Evolutionary conservation across 352 stramenopile genomes (phyloP), one percentile per base, ranked within the genome.

Genomic region (Globisporangium perplexum): DNA sequence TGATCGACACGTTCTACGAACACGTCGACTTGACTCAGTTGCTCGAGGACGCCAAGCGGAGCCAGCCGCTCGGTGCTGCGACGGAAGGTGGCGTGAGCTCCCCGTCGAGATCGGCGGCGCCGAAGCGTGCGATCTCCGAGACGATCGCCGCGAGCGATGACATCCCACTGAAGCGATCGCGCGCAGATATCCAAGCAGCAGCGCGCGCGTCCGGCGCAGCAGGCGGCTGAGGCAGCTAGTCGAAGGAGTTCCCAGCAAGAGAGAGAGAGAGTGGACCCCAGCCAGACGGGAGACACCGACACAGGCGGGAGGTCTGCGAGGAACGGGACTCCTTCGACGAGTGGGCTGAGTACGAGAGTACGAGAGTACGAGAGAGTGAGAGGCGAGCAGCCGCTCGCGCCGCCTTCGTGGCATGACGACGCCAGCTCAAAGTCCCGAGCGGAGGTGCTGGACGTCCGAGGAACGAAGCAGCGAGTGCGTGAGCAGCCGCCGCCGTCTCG

Each of bases 1-100:
- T 81, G 5, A 63, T 84, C 41, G 69, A 79, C 44, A 67, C 63
- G 8, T 80, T 84, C 46, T 44, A 61, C 7, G n/a, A 42, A 1
- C 55, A 59, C 23, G 59, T 84, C 36, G 59, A 84, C 45, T 47
- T 82, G 48, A 63, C 41, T 14, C 68, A 66, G 43, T 20, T 84
- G 36, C 63, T 84, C 6, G 57, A 45, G 7, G 66, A 75, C 43
- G 66, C 53, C 3, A 28, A 62, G 33, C 57, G 59, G 41, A 47
- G 57, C 26, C 65, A 74, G 42, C 36, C 47, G 10, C 18, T 20
- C 20, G 7, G 15, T 26, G 22, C n/a, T 8, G 12, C 7, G 3
- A 12, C n/a, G 6, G 12, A n/a, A 15, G n/a, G 18, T n/a, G 15
- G 8, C 36, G 26, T 2, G 22, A 28, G n/a, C 15, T 20, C 33